Evolutionary conservation across 2,329 filamentous ascomycete genomes (phyloP), one percentile per base, ranked within the genome.

Genomic region (Penicillium sp.): DNA sequence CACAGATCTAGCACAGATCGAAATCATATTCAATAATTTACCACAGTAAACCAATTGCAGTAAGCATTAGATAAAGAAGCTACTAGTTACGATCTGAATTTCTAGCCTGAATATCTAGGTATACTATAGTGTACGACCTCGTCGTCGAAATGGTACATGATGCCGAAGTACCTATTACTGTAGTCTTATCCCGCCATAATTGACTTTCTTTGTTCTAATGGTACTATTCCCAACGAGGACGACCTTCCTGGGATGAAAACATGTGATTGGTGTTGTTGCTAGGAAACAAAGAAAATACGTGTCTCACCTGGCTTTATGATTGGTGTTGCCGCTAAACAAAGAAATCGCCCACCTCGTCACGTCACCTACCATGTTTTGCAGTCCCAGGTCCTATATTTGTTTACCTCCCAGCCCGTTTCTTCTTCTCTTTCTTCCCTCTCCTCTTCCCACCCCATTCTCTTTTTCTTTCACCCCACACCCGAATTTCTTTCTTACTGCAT

Each of bases 271-370:
- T 32, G 46, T 48, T 32, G 46, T 48, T 32, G 22, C 45, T 16
- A 8, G 9, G 24, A 38, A 56, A 56, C 53, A 56, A 56, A 56
- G 39, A 57, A 47, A 39, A 4, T 35, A 42, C 9, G 26, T 50
- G 13, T 32, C 7, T 18, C 37, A 11, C 11, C 31, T 43, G 4
- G 10, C 29, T 22, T 10, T n/a, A 2, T 50, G 34, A 50, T 50
- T 50, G 47, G 47, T 32, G 34, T 50, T 50, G 47, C 38, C 14
- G 11, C 16, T 2, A 45, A 45, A 52, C 39, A 45, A 51, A 51
- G 49, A 51, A 51, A 48, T 14, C 16, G 11, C 18, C 44, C 9
- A n/a, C 8, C 29, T n/a, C 18, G 31, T 34, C 31, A 7, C 44
- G 14, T 34, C 31, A 7, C 44, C 29, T 2, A 34, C 44, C 43